phyloP scores from a whole-genome alignment of 2,329 filamentous ascomycete genomes.

The Kalaharituber pfeilii region DNA sequence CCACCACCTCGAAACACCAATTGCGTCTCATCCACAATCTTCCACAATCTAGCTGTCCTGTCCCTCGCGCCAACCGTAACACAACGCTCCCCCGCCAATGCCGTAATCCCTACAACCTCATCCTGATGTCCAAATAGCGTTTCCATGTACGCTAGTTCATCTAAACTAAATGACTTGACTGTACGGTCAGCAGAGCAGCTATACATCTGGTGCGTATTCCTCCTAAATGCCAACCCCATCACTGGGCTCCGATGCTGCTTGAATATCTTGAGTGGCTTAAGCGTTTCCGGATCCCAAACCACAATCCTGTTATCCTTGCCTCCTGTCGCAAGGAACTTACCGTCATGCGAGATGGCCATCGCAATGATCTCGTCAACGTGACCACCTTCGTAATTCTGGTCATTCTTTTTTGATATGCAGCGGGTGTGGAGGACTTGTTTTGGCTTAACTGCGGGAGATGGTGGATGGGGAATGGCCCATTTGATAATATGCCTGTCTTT shows the following conservation, averaged over 20 bases:
- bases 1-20: slow-evolving; percentile 65
- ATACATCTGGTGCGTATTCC: slow-evolving; percentile 81
- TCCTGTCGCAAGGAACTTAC: slow-evolving; percentile 79
- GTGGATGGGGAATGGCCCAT: slow-evolving; percentile 49
- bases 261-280: slow-evolving; percentile 68
- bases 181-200: slow-evolving; percentile 81
- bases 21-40: slow-evolving; percentile 87
- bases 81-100: slow-evolving; percentile 71
- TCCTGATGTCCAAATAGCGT: slow-evolving; percentile 95
- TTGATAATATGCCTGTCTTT: slow-evolving; percentile 76
- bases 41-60: slow-evolving; percentile 83
- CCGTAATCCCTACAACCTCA: slow-evolving; percentile 65
- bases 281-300: slow-evolving; percentile 65
- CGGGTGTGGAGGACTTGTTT: slow-evolving; percentile 45
- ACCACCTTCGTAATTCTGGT: slow-evolving; percentile 51
- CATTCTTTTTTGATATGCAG: slow-evolving; percentile 37
- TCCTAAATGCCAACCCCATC: slow-evolving; percentile 66
- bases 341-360: slow-evolving; percentile 74
- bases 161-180: slow-evolving; percentile 85
- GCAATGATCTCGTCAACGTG: slow-evolving; percentile 67
- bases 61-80: slow-evolving; percentile 81
- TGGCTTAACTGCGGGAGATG: slow-evolving; percentile 41
- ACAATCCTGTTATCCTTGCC: slow-evolving; percentile 71
- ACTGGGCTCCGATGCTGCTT: slow-evolving; percentile 82
- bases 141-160: slow-evolving; percentile 85